phyloP scores from a whole-genome alignment of 345 rosid genomes.

The Moricandia arvensis region DNA sequence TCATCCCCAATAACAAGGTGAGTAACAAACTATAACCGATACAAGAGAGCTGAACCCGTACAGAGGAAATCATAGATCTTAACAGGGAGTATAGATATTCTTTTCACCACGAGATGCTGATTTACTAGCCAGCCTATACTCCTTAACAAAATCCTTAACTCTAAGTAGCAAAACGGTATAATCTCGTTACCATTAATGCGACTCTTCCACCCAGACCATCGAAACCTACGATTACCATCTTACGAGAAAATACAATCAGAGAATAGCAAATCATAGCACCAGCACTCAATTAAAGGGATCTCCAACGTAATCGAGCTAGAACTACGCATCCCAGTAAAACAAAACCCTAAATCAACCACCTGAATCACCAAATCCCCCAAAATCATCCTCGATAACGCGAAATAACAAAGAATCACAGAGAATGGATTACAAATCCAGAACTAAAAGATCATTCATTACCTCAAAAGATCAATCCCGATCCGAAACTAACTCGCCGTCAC shows the following conservation, averaged over 20 bases:
- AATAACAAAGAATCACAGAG: neutral
- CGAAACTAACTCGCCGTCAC: constrained; percentile 28
- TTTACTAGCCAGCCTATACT: neutral
- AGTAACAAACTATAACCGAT: neutral
- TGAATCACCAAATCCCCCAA: constrained; percentile 24
- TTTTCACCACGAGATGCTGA: neutral
- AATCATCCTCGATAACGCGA: constrained; percentile 5
- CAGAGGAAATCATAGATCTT: constrained; percentile 2
- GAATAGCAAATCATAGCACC: neutral
- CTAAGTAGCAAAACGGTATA: neutral
- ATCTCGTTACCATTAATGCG: neutral
- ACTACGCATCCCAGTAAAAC: constrained; percentile 6
- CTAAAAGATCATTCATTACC: constrained; percentile 9
- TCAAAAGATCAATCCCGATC: constrained; percentile 15
- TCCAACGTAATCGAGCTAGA: neutral
- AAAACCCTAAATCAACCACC: constrained; percentile 36
- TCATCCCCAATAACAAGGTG: neutral
- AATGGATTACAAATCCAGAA: neutral
- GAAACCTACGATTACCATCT: neutral
- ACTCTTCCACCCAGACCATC: neutral
- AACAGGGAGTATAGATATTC: neutral
- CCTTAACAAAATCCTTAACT: neutral
- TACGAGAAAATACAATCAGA: neutral
- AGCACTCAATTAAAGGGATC: neutral
- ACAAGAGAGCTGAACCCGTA: too few relatives aligned